Base-by-base conservation (phyloP, 306 rosid genomes). In the Canavalia gladiata region DNA sequence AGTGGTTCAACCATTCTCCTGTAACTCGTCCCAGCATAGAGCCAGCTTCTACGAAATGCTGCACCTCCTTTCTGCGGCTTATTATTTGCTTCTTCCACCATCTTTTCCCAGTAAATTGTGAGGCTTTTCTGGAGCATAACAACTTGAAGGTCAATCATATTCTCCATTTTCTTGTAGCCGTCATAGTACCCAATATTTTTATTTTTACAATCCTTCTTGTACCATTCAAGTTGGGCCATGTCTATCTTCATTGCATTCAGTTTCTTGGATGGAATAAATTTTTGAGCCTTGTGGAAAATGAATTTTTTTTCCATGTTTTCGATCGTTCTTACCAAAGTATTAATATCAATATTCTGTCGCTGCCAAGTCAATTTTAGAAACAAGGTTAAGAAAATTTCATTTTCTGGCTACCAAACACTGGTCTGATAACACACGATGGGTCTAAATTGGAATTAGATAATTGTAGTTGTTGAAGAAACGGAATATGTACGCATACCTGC, bases 1-100 rank as follows among this genome's bases (percentile, higher is more conserved):
- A 91, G 74, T 0, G 97, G 94, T 28, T 92, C 97, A 12, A 88
- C 74, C 92, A 92, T 88, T 77, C 83, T 88, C 78, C 90, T 76
- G 28, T 84, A 92, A 49, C 12, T 89, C 1, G 81, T 79, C 35
- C 95, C 95, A 0, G 31, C 87, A 0, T 0, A 35, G 13, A 92
- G 88, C 87, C 85, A 90, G 0, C 87, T 13, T 0, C 31, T 50
- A 7, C 70, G 73, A 8, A 89, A 72, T 0, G 41, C 0, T 0
- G 81, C 81, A 0, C 86, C 92, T 70, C 84, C 92, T 35, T 9
- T 66, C 28, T 84, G 89, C 3, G 97, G 95, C 54, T 71, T 84
- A 56, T 33, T 76, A 47, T 87, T 87, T 4, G 30, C 94, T 42
- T 91, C 91, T 58, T 57, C 83, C 2, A 92, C 94, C 85, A 42